Percentiles rank a stretch among this genome's conserved stretches.
These are phyloP conservation scores for Fusarium virguliforme DNA, from an alignment of 2,329 filamentous ascomycete species.

Conservation along the genomic window DNA sequence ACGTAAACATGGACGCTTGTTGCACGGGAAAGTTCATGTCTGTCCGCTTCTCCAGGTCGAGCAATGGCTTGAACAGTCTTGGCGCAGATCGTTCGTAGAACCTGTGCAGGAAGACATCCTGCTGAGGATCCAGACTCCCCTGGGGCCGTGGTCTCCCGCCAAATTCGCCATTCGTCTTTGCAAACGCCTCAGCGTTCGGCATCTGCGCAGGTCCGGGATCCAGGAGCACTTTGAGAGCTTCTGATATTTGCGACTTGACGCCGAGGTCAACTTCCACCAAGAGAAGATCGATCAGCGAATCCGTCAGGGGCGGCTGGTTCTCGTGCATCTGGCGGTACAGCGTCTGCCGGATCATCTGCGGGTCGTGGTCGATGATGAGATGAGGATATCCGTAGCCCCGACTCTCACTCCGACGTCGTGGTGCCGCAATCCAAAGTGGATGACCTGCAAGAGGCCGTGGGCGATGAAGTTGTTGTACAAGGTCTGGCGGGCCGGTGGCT, in stretches of 20 bases:
- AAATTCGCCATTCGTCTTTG: constrained; percentile 79
- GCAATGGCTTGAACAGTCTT: constrained; percentile 88
- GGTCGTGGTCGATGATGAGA: constrained; percentile 97
- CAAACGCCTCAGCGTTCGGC: constrained; percentile 69
- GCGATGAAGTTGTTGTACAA: constrained; percentile 92
- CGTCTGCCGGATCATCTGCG: constrained; percentile 92
- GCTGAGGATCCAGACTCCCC: constrained; percentile 76
- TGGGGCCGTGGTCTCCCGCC: constrained; percentile 75
- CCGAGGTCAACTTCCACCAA: constrained; percentile 93
- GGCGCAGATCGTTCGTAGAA: constrained; percentile 92
- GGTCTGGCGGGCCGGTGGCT: constrained; percentile 83
- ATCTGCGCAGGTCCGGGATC: constrained; percentile 73
- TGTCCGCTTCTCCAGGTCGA: constrained; percentile 80
- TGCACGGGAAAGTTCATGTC: constrained; percentile 83
- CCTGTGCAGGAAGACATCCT: constrained; percentile 86
- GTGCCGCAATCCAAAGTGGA: constrained; percentile 92
- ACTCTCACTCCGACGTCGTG: constrained; percentile 88
- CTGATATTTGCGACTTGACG: constrained; percentile 94
- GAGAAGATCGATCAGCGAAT: constrained; percentile 92
- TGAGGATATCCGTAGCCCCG: constrained; percentile 92
- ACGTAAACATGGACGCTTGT: constrained; percentile 90
- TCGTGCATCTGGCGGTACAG: constrained; percentile 94
- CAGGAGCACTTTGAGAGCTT: constrained; percentile 93
- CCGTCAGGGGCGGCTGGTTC: constrained; percentile 87
- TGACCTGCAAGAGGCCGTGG: constrained; percentile 89